Percentiles rank a stretch among this genome's conserved stretches.
phyloP scores from a whole-genome alignment of 2,329 filamentous ascomycete genomes.

The Neofusicoccum parvum region DNA sequence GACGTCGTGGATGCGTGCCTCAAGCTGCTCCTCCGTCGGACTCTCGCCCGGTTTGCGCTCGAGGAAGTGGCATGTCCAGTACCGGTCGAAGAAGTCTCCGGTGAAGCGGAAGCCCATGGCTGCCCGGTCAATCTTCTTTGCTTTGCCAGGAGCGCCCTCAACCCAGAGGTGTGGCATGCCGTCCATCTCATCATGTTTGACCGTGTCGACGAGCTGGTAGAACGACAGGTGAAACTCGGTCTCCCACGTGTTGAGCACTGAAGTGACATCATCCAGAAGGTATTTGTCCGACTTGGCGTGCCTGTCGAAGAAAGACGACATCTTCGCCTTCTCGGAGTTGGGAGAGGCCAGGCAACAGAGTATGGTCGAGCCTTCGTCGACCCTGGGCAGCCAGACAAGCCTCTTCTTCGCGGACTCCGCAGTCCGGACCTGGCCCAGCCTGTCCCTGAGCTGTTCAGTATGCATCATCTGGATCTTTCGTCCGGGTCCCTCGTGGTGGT shows the following conservation, averaged over 20 bases:
- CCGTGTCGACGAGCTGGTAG: slow-evolving; percentile 23
- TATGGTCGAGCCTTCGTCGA: not conserved
- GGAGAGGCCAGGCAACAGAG: slow-evolving; percentile 25
- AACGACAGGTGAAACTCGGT: slow-evolving; percentile 36
- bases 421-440: not conserved
- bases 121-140: slow-evolving; percentile 22
- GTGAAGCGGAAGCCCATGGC: slow-evolving; percentile 32
- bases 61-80: slow-evolving; percentile 36
- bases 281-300: slow-evolving; percentile 26
- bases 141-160: not conserved
- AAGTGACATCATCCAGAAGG: slow-evolving; percentile 31
- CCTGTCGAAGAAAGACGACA: slow-evolving; percentile 28
- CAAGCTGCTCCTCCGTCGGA: not conserved
- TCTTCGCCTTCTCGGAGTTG: slow-evolving; percentile 11
- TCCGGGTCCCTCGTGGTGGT: not conserved
- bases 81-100: slow-evolving; percentile 38
- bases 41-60: not conserved
- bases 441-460: not conserved
- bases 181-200: not conserved
- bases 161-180: not conserved
- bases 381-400: slow-evolving; percentile 8
- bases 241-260: slow-evolving; percentile 32
- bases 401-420: slow-evolving; percentile 12
- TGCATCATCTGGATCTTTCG: not conserved
- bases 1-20: not conserved